Evolutionary conservation across 805 yeast genomes (phyloP).

Genomic region (Wickerhamiella kazuoi): DNA sequence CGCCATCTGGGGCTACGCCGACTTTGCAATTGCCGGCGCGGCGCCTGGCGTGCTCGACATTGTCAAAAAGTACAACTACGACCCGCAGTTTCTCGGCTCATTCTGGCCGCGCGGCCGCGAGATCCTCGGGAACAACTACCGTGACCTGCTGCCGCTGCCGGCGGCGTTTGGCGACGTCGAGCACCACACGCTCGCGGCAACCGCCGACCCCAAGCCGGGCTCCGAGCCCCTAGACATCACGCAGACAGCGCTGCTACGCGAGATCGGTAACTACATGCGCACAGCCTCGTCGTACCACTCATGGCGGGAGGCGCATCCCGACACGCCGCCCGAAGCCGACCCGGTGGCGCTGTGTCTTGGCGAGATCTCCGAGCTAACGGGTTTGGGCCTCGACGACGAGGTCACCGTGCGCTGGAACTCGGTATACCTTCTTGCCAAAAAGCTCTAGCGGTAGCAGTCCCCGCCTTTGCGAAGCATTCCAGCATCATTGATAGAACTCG

Average conservation of each 20-base stretch:
- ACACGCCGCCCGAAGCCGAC: constrained; percentile 35
- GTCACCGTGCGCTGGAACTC: constrained; percentile 32
- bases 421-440: constrained; percentile 15
- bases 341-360: constrained; percentile 5
- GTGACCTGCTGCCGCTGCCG: constrained; percentile 29
- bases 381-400: constrained; percentile 33
- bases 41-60: constrained; percentile 37
- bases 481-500: too few relatives aligned
- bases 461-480: too few relatives aligned
- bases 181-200: constrained; percentile 15
- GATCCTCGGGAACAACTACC: constrained; percentile 30
- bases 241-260: constrained; percentile 23
- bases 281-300: constrained; percentile 60
- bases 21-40: constrained; percentile 37
- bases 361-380: constrained; percentile 28
- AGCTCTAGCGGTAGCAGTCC: too few relatives aligned
- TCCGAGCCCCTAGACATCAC: constrained; percentile 12
- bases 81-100: constrained; percentile 28
- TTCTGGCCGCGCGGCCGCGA: constrained; percentile 78
- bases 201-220: constrained; percentile 10
- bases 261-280: constrained; percentile 34
- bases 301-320: constrained; percentile 32
- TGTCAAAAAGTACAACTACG: constrained; percentile 34
- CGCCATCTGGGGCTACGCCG: constrained; percentile 67
- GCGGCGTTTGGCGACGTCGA: constrained; percentile 27